A percentile compares a stretch with the other conserved stretches of the same genome.
These are phyloP conservation scores for Hymenoscyphus scutula DNA, from an alignment of 2,329 filamentous ascomycete species.

Conservation along the genomic window DNA sequence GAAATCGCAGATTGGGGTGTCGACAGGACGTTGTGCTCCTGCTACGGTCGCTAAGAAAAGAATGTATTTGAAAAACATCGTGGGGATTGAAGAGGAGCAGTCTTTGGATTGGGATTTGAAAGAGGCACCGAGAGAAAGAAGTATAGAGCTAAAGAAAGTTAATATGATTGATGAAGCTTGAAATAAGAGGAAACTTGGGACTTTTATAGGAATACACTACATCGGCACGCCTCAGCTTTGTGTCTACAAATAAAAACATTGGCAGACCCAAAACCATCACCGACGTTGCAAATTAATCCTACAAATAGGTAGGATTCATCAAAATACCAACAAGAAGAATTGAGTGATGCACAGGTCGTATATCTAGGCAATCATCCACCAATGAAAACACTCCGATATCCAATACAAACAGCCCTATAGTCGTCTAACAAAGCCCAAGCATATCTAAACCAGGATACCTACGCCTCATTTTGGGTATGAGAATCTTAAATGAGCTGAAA, in stretches of 20 bases:
- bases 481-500: not conserved
- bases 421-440: not conserved
- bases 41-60: not conserved
- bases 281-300: not conserved
- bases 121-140: not conserved
- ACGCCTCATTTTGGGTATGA: not conserved
- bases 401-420: not conserved
- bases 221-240: not conserved
- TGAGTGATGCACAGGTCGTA: not conserved
- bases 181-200: not conserved
- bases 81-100: not conserved
- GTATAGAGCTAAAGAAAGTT: not conserved
- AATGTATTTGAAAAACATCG: not conserved
- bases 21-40: constrained; percentile 13
- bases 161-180: not conserved
- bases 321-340: not conserved
- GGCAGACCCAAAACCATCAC: not conserved
- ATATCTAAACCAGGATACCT: not conserved
- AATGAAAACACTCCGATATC: not conserved
- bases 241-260: not conserved
- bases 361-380: not conserved
- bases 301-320: not conserved
- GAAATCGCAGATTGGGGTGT: constrained; percentile 22
- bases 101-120: not conserved
- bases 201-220: no score